Evolutionary conservation across 805 yeast genomes (phyloP).

Genomic region (Kodamaea fukazawae): DNA sequence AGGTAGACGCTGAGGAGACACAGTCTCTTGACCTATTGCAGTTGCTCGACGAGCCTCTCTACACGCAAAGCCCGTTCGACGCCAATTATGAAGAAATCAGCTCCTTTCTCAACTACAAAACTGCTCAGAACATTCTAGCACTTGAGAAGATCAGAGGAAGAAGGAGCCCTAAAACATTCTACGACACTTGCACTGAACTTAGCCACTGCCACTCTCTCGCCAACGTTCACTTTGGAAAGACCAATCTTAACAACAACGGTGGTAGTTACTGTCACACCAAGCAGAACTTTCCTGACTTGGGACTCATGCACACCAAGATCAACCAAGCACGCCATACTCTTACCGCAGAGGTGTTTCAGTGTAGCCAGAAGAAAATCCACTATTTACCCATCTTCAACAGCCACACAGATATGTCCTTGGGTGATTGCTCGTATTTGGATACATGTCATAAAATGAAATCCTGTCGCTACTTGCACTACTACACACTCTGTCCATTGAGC

Average conservation of each 20-base stretch:
- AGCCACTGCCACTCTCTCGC: conserved; percentile 32
- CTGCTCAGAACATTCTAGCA: conserved; percentile 40
- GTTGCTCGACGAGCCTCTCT: conserved; percentile 3
- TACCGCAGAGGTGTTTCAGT: conserved; percentile 19
- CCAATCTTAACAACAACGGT: conserved; percentile 1
- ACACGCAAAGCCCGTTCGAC: conserved; percentile 2
- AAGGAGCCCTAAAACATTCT: conserved; percentile 43
- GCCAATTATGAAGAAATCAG: conserved; percentile 5
- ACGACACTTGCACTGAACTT: conserved; percentile 47
- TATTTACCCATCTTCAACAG: conserved; percentile 26
- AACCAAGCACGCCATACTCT: conserved; percentile 12
- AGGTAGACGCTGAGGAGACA: conserved; percentile 9
- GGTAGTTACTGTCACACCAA: conserved; percentile 6
- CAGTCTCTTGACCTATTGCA: background rate
- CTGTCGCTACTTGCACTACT: conserved; percentile 82
- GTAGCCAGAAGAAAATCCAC: conserved; percentile 27
- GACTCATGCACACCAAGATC: conserved; percentile 3
- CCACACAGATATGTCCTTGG: conserved; percentile 70
- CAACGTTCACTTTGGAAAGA: conserved; percentile 21
- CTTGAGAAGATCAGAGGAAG: conserved; percentile 38
- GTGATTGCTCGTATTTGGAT: conserved; percentile 92
- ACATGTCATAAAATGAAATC: conserved; percentile 84
- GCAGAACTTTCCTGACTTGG: conserved; percentile 4
- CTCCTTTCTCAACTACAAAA: conserved; percentile 20
- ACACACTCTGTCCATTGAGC: conserved; percentile 46